Evolutionary conservation across 2,329 filamentous ascomycete genomes (phyloP), one percentile per base, ranked within the genome.

Genomic region (Chrysoporthe puriensis): DNA sequence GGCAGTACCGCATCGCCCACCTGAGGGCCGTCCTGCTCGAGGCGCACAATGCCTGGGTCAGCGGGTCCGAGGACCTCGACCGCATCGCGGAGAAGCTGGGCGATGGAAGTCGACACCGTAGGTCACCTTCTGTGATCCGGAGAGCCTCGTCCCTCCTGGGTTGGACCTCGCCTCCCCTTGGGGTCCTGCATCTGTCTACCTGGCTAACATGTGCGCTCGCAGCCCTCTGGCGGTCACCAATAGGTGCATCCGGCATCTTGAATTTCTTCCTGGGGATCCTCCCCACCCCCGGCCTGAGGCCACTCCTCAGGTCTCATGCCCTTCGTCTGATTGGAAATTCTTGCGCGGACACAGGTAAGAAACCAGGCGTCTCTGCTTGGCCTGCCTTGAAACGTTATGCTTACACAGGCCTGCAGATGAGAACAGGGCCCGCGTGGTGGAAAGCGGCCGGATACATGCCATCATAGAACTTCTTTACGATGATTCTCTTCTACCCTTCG

Each of bases 281-380:
- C 9, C 76, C 77, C 5, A 73, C 75, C 0, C 75, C 80, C 4
- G 77, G 74, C 1, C 70, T 84, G 46, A 76, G 76, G 11, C 78
- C 80, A 43, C 73, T 78, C 1, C 77, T 89, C n/a, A 81, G 81
- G 57, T 78, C 86, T 8, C 87, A 90, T 66, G 77, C 83, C 8
- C 77, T 90, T 18, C 85, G 88, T 34, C 75, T 89, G 26, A 80
- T 88, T 18, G 88, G 88, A 16, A 90, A 90, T 74, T 85, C 85
- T 11, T 89, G 86, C 70, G 88, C 88, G 26, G 88, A 90, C 71
- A 86, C 85, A 71, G 82, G 85, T 85, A 74, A 66, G 74, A 40
- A 26, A 26, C 34, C 11, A 60, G 32, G 14, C 43, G 2, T 18
- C 44, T 52, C 9, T 42, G 18, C 43, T 16, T 43, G 26, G 42